Evolutionary conservation across 1,284 basidiomycete species (phyloP).

Genomic region (Cutaneotrichosporon spelunceum): DNA sequence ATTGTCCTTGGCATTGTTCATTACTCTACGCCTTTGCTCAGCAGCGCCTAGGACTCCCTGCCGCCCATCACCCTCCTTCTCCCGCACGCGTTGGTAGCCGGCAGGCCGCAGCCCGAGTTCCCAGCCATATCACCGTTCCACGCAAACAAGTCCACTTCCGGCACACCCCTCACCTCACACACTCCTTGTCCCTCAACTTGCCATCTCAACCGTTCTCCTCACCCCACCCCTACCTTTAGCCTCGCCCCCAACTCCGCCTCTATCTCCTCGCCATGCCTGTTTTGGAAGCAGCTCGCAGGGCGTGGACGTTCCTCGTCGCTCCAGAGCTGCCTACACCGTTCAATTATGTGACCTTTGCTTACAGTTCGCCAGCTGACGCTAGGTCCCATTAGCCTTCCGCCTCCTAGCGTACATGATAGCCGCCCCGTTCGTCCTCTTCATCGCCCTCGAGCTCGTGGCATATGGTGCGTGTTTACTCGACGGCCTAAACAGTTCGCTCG

Average conservation of each 20-base stretch:
- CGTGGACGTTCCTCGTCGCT: slow-evolving; percentile 13
- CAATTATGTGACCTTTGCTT: slow-evolving; percentile 18
- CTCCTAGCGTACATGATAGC: slow-evolving; percentile 30
- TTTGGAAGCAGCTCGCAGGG: slow-evolving; percentile 1
- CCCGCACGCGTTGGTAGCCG: not conserved
- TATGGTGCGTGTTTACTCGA: slow-evolving; percentile 29
- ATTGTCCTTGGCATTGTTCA: not conserved
- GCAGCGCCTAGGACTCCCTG: not conserved
- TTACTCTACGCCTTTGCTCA: not conserved
- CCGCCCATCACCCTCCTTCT: not conserved
- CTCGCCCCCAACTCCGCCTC: not conserved
- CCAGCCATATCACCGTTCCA: not conserved
- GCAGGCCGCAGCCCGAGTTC: too few relatives aligned
- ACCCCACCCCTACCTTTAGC: not conserved
- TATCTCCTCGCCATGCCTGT: slow-evolving; percentile 6
- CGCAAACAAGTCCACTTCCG: slow-evolving; percentile 1
- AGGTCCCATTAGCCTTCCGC: slow-evolving; percentile 37
- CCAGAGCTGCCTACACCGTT: slow-evolving; percentile 20
- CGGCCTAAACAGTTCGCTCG: too few relatives aligned
- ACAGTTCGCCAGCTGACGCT: slow-evolving; percentile 1
- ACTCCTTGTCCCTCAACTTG: not conserved
- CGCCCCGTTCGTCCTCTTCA: slow-evolving; percentile 35
- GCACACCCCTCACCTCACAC: not conserved
- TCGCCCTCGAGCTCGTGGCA: slow-evolving; percentile 37
- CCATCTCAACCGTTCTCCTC: not conserved